Evolutionary conservation across 164 flowering plant genomes (phyloP), one percentile per base, ranked within the genome.

Genomic region (Liquidambar formosana): DNA sequence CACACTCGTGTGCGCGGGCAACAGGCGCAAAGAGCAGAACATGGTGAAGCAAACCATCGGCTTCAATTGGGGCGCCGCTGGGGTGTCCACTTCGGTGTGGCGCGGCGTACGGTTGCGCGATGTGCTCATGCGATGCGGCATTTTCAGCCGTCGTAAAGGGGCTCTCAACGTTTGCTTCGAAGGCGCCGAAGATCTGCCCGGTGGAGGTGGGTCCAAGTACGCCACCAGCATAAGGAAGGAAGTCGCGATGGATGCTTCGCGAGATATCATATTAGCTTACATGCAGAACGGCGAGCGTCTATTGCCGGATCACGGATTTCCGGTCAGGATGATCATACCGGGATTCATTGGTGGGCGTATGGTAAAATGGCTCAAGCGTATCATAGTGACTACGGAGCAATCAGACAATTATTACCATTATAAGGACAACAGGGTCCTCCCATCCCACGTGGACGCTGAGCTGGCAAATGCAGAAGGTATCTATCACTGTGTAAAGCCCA

Each of bases 41-140:
- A 88, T 90, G 96, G 85, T 86, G 18, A 88, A 91, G 28, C 79
- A 93, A 65, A 89, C 93, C 1, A 83, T 91, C 27, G 99, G 99
- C 0, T 96, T 96, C 80, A 96, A 93, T 80, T 96, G 99, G 99
- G 99, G 99, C 2, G 75, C 97, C 0, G 89, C 93, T 0, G 99
- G 83, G 0, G 68, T 90, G 0, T 96, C 99, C 4, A 96, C 96
- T 4, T 82, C 97, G 16, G 91, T 96, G 63, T 96, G 99, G 99
- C 80, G 89, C 1, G 99, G 99, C 1, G 92, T 84, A 10, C 85
- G 84, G 1, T 71, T 96, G 6, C 57, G 82, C 14, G 83, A 84
- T 48, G 78, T 96, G 18, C 80, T 96, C 27, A 86, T 82, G 59
- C 80, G 87, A 21, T 90, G 96, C 65, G 98, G 98, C 10, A 75